phyloP scores from a whole-genome alignment of 2,329 filamentous ascomycete species.

The Magnaporthiopsis incrustans region DNA sequence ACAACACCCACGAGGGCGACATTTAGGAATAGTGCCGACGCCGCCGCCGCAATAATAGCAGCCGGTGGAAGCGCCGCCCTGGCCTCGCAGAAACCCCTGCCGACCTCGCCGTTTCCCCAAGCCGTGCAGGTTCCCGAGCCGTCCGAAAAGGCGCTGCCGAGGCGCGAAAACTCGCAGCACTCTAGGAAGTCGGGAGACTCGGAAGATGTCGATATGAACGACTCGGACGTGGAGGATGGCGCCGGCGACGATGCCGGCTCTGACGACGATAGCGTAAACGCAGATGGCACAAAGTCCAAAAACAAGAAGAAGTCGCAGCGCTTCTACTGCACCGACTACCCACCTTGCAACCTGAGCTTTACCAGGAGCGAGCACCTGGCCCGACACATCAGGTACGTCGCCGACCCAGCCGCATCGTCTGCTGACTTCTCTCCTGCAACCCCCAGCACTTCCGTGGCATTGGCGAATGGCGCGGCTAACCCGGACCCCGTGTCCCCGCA shows the following conservation, averaged over 20 bases:
- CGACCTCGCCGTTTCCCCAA: slow-evolving; percentile 43
- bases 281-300: slow-evolving; percentile 58
- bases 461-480: slow-evolving; percentile 13
- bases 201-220: slow-evolving; percentile 69
- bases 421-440: background rate
- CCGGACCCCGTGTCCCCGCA: slow-evolving; percentile 2
- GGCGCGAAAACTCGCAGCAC: slow-evolving; percentile 50
- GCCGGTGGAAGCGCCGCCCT: slow-evolving; percentile 24
- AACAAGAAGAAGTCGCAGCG: slow-evolving; percentile 97
- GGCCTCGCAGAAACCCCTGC: slow-evolving; percentile 44
- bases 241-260: slow-evolving; percentile 46
- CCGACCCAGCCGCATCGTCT: background rate
- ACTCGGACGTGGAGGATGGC: slow-evolving; percentile 57
- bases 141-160: slow-evolving; percentile 35
- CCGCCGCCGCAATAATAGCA: background rate
- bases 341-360: slow-evolving; percentile 89
- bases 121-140: slow-evolving; percentile 38
- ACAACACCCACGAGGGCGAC: slow-evolving; percentile 56
- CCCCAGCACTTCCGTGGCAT: no score
- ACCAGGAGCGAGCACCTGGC: slow-evolving; percentile 93
- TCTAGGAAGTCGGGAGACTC: slow-evolving; percentile 54
- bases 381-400: slow-evolving; percentile 72
- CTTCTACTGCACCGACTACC: slow-evolving; percentile 94
- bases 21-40: slow-evolving; percentile 25
- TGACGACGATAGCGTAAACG: slow-evolving; percentile 57